Percentiles rank a stretch among this genome's conserved stretches.
These are phyloP conservation scores for Arxiozyma bovina DNA, from an alignment of 1,139 yeast species.

Conservation along the genomic window DNA sequence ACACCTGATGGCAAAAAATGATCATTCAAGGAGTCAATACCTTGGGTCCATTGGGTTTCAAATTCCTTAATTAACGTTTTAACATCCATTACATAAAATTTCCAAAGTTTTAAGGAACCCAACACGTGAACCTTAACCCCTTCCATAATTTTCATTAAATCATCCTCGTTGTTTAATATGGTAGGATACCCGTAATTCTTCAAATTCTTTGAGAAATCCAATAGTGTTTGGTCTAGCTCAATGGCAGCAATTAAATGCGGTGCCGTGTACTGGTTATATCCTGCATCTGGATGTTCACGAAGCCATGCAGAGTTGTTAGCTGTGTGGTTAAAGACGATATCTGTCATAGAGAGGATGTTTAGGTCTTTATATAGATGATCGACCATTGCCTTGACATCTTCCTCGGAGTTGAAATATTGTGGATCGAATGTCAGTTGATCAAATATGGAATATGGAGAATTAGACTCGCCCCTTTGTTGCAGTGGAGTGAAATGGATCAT, in stretches of 20 bases:
- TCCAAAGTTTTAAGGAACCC: conserved; percentile 68
- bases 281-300: conserved; percentile 77
- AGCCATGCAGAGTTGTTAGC: conserved; percentile 87
- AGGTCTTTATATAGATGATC: conserved; percentile 45
- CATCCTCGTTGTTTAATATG: conserved; percentile 40
- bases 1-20: conserved; percentile 7
- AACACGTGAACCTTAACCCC: conserved; percentile 64
- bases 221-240: conserved; percentile 62
- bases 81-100: conserved; percentile 68
- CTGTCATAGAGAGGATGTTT: conserved; percentile 70
- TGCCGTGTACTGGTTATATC: conserved; percentile 78
- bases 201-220: conserved; percentile 54
- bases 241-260: conserved; percentile 83
- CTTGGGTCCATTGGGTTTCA: conserved; percentile 17
- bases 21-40: conserved; percentile 5
- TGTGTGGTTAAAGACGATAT: conserved; percentile 90
- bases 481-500: conserved; percentile 95
- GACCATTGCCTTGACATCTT: conserved; percentile 42
- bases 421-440: conserved; percentile 81
- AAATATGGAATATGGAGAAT: conserved; percentile 85
- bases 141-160: conserved; percentile 50
- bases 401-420: conserved; percentile 42
- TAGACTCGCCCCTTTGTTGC: conserved; percentile 77
- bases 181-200: conserved; percentile 53
- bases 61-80: conserved; percentile 29